A percentile compares a stretch with the other conserved stretches of the same genome.
Conservation (phyloP, 1,284 basidiomycete genomes). For the Athelia sp. region DNA sequence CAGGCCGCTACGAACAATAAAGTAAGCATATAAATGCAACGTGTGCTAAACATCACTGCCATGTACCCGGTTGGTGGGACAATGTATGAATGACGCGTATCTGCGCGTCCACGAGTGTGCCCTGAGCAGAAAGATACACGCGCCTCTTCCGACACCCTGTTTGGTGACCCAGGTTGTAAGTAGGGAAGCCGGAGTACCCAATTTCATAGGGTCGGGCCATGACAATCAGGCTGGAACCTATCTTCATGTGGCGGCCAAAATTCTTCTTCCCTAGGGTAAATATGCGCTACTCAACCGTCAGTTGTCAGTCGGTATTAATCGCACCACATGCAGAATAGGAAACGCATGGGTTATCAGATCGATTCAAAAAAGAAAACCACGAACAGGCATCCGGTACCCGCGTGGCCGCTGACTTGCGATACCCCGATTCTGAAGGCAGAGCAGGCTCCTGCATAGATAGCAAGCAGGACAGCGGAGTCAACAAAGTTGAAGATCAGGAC, state of each 20-base stretch:
- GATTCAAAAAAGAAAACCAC: slow-evolving; percentile 76
- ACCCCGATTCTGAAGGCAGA: slow-evolving; percentile 49
- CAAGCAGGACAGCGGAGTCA: slow-evolving; percentile 61
- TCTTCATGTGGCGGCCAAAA: slow-evolving; percentile 66
- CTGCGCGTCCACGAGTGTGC: slow-evolving; percentile 55
- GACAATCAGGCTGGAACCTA: slow-evolving; percentile 66
- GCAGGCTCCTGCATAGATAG: slow-evolving; percentile 49
- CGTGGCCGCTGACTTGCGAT: slow-evolving; percentile 45
- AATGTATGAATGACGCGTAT: slow-evolving; percentile 51
- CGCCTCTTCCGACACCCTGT: slow-evolving; percentile 66
- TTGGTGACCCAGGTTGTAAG: slow-evolving; percentile 3
- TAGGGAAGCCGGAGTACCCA: slow-evolving; percentile 7
- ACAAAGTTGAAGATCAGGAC: slow-evolving; percentile 59
- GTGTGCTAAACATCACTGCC: slow-evolving; percentile 37
- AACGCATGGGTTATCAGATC: slow-evolving; percentile 57
- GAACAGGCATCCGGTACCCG: slow-evolving; percentile 62
- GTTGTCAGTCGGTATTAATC: slow-evolving; percentile 1
- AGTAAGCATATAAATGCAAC: not conserved
- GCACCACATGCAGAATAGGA: slow-evolving; percentile 14
- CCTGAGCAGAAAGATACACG: slow-evolving; percentile 74
- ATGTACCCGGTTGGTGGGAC: slow-evolving; percentile 56
- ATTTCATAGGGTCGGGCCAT: slow-evolving; percentile 32
- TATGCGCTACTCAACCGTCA: too few relatives aligned
- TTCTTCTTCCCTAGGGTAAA: slow-evolving; percentile 71
- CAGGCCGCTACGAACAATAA: slow-evolving; percentile 36